These are phyloP conservation scores for Paraphaeosphaeria sporulosa DNA, from an alignment of 2,329 filamentous ascomycete species.

Conservation along the genomic window DNA sequence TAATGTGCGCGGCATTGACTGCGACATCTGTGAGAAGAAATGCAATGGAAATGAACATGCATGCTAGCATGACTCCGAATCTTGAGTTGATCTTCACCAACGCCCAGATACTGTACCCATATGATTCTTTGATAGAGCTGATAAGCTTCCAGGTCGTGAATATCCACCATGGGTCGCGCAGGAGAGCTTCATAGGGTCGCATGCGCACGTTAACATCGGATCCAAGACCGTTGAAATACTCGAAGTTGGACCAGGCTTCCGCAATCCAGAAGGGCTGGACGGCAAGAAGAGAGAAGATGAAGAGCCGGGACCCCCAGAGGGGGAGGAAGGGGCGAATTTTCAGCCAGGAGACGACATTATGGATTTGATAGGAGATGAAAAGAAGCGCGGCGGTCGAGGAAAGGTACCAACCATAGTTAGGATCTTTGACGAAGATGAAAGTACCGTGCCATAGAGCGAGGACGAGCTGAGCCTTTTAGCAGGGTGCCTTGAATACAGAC, in stretches of 20 bases:
- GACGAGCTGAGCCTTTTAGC: conserved; percentile 35
- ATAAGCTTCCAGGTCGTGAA: conserved; percentile 46
- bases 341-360: conserved; percentile 46
- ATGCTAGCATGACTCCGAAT: conserved; percentile 44
- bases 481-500: background rate
- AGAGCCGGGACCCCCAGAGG: conserved; percentile 42
- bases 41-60: conserved; percentile 43
- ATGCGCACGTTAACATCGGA: conserved; percentile 37
- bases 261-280: conserved; percentile 47
- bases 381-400: conserved; percentile 44
- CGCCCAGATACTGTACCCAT: conserved; percentile 36
- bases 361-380: conserved; percentile 47
- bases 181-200: conserved; percentile 43
- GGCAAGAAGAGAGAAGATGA: conserved; percentile 40
- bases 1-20: conserved; percentile 38
- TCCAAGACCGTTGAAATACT: conserved; percentile 45
- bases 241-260: conserved; percentile 47
- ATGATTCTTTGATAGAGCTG: conserved; percentile 43
- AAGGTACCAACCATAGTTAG: conserved; percentile 44
- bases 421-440: conserved; percentile 44
- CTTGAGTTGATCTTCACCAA: conserved; percentile 38
- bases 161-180: conserved; percentile 48
- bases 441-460: conserved; percentile 48
- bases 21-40: conserved; percentile 42
- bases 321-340: conserved; percentile 46